Conservation (phyloP, 202 grass and related monocot genomes). For the Digitaria exilis region DNA sequence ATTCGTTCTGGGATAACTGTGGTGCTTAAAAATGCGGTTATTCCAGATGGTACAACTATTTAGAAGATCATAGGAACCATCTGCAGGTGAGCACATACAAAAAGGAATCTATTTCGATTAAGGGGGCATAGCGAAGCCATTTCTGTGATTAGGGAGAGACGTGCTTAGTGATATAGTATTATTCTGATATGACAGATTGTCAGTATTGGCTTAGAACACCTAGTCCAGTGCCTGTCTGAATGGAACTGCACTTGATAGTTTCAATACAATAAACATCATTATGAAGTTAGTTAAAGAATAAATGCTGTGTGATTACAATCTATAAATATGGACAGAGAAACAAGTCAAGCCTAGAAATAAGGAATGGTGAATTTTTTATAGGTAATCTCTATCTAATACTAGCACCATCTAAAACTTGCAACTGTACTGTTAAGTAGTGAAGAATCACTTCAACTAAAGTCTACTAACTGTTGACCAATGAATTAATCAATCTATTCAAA, state of each 20-base stretch:
- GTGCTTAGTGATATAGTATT: neutral
- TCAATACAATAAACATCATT: neutral
- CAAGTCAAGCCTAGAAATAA: too few relatives aligned
- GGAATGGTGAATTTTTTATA: neutral
- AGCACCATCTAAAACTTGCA: neutral
- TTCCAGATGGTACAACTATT: slow-evolving; percentile 64
- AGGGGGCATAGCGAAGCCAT: neutral
- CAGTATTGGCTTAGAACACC: neutral
- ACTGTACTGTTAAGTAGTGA: neutral
- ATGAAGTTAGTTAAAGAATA: neutral
- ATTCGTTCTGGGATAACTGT: slow-evolving; percentile 88
- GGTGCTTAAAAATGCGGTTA: slow-evolving; percentile 62
- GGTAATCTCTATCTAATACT: neutral
- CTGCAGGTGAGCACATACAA: slow-evolving; percentile 25
- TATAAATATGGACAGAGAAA: neutral
- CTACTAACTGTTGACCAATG: neutral
- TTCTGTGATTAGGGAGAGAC: neutral
- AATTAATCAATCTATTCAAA: neutral
- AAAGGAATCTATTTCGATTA: neutral
- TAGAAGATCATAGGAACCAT: slow-evolving; percentile 46
- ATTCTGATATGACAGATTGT: neutral
- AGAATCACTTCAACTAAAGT: neutral
- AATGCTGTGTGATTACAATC: neutral
- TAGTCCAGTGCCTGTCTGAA: neutral
- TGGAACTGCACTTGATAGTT: neutral